phyloP scores from a whole-genome alignment of 768 basidiomycete genomes.

The Suillus plorans region DNA sequence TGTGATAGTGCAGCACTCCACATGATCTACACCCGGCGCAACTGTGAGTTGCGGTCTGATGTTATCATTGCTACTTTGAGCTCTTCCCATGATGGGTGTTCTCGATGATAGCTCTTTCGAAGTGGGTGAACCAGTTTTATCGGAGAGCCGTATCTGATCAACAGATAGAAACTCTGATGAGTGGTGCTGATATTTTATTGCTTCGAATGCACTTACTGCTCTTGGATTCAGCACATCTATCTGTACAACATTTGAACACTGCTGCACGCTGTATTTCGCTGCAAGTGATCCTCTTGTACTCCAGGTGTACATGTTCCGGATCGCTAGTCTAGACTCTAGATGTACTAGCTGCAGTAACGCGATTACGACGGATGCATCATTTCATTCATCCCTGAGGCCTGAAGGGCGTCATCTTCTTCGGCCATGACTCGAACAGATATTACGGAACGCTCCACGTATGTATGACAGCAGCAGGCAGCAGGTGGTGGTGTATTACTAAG shows the following conservation, averaged over 20 bases:
- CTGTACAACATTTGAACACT: constrained; percentile 33
- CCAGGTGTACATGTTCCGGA: too few relatives aligned
- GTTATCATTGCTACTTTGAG: constrained; percentile 33
- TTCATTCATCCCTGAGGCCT: too few relatives aligned
- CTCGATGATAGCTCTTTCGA: neutral
- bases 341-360: too few relatives aligned
- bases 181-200: neutral
- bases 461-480: too few relatives aligned
- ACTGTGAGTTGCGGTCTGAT: constrained; percentile 65
- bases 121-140: neutral
- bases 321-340: too few relatives aligned
- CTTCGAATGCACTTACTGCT: neutral
- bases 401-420: too few relatives aligned
- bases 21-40: constrained; percentile 53
- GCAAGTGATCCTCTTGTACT: neutral
- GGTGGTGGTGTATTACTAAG: too few relatives aligned
- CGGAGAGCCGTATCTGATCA: neutral
- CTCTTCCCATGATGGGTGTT: too few relatives aligned
- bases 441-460: too few relatives aligned
- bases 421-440: too few relatives aligned
- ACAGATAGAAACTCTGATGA: neutral
- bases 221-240: constrained; percentile 64
- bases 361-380: too few relatives aligned
- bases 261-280: too few relatives aligned
- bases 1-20: constrained; percentile 58